Evolutionary conservation across 2,329 filamentous ascomycete species (phyloP).

Genomic region (Botrytis cinerea): DNA sequence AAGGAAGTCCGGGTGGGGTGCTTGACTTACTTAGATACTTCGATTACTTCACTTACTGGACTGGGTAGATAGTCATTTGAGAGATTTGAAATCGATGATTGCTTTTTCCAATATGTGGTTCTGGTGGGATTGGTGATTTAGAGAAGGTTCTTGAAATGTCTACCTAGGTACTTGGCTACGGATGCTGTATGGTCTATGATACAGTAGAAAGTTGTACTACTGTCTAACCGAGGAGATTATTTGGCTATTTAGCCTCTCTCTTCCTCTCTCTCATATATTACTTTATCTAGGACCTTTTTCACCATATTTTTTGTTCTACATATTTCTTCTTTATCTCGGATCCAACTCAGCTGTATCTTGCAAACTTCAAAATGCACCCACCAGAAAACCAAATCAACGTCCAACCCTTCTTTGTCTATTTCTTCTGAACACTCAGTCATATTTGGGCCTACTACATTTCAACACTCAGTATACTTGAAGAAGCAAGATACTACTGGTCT

Average conservation of each 20-base stretch:
- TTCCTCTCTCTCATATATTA: too few species aligned
- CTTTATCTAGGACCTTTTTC: too few species aligned
- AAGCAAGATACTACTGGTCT: not conserved
- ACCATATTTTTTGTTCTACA: too few species aligned
- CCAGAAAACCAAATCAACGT: not conserved
- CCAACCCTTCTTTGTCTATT: not conserved
- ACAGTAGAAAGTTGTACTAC: too few species aligned
- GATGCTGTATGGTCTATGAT: too few species aligned
- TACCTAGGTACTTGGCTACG: too few species aligned
- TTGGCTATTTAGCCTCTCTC: too few species aligned
- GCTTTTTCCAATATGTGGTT: not conserved
- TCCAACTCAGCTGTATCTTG: not conserved
- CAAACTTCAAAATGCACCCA: not conserved
- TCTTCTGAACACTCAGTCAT: not conserved
- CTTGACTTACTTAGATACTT: not conserved
- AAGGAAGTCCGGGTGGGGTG: not conserved
- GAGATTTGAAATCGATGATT: not conserved
- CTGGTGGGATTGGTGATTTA: not conserved
- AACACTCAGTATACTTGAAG: not conserved
- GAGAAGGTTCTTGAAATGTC: too few species aligned
- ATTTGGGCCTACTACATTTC: too few species aligned
- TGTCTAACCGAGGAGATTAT: too few species aligned
- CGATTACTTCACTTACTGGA: not conserved
- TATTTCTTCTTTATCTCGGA: too few species aligned
- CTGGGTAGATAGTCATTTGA: not conserved